Conservation (phyloP, 208 protist genomes). For the Crithidia brevicula region DNA sequence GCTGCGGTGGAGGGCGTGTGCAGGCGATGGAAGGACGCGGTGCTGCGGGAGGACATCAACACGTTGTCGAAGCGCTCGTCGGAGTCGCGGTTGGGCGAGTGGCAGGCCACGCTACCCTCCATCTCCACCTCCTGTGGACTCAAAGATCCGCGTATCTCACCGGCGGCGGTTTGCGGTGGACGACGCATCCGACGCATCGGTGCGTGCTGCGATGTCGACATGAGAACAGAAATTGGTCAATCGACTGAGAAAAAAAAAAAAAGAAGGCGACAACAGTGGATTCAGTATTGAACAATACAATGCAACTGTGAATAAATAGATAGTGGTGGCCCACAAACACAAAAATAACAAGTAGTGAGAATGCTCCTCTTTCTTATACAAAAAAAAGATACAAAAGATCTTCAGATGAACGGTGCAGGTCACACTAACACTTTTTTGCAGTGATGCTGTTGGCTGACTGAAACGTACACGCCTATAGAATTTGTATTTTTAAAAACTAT, state of each 20-base stretch:
- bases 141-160: not conserved
- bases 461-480: no score
- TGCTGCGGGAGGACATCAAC: conserved; percentile 15
- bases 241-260: conserved; percentile 1
- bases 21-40: conserved; percentile 2
- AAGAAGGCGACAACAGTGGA: not conserved
- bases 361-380: no score
- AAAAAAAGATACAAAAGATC: no score
- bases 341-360: no score
- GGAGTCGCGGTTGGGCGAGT: not conserved
- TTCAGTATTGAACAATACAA: no score
- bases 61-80: conserved; percentile 10
- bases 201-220: conserved; percentile 14
- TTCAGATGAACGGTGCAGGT: no score
- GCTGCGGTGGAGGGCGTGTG: conserved; percentile 3
- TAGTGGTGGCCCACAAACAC: no score
- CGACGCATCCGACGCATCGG: not conserved
- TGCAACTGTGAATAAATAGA: no score
- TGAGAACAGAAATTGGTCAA: no score
- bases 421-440: no score
- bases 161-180: not conserved
- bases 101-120: not conserved
- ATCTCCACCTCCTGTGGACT: not conserved
- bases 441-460: no score
- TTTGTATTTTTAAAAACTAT: no score